These are phyloP conservation scores for Globisporangium orthogonon DNA, from an alignment of 352 stramenopile species.

Conservation along the genomic window DNA sequence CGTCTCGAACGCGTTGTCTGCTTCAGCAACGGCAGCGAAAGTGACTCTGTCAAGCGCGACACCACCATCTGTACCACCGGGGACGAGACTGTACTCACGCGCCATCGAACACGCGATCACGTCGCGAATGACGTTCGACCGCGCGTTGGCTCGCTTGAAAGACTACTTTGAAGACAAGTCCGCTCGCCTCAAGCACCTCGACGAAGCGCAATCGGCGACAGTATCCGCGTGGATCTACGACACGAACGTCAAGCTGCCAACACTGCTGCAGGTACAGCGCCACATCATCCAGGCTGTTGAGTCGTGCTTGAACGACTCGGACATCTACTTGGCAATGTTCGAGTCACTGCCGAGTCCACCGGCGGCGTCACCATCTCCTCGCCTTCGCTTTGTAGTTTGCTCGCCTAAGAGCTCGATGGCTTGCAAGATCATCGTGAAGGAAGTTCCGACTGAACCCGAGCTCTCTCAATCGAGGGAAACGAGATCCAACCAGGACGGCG, in stretches of 20 bases:
- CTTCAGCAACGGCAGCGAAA: neutral
- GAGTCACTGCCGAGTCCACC: slow-evolving; percentile 41
- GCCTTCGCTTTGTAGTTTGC: slow-evolving; percentile 42
- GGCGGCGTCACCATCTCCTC: slow-evolving; percentile 14
- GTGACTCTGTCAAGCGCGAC: neutral
- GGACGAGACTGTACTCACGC: slow-evolving; percentile 36
- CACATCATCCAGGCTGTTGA: slow-evolving; percentile 48
- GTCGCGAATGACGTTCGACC: slow-evolving; percentile 45
- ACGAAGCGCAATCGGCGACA: slow-evolving; percentile 10
- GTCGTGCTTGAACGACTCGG: slow-evolving; percentile 54
- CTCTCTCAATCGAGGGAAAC: neutral
- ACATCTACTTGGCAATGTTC: slow-evolving; percentile 64
- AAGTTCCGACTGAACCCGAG: too few species aligned
- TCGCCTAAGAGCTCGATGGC: slow-evolving; percentile 51
- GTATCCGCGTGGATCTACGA: slow-evolving; percentile 11
- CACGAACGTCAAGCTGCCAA: slow-evolving; percentile 30
- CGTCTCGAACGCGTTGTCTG: slow-evolving; percentile 21
- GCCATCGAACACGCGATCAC: slow-evolving; percentile 43
- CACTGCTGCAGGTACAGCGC: slow-evolving; percentile 53
- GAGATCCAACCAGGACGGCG: neutral
- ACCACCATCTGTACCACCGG: neutral
- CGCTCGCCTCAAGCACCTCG: slow-evolving; percentile 21
- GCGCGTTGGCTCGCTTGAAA: slow-evolving; percentile 27
- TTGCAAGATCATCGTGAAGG: slow-evolving; percentile 20
- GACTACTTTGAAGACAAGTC: slow-evolving; percentile 31